Evolutionary conservation across 1,284 basidiomycete species (phyloP).

Genomic region (Laetiporus sulphureus): DNA sequence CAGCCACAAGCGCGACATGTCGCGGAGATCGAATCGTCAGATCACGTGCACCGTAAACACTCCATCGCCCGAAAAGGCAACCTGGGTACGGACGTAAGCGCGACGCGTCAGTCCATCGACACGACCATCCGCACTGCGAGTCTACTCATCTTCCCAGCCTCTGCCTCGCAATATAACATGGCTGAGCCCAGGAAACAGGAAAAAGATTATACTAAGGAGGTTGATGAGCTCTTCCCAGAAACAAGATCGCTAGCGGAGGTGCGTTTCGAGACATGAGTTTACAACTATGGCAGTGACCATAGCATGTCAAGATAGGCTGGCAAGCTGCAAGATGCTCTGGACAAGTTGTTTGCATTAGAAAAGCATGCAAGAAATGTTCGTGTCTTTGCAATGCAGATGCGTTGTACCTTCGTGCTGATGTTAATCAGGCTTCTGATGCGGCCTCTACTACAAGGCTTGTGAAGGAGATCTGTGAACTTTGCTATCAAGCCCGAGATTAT

Average conservation of each 20-base stretch:
- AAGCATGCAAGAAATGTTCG: constrained; percentile 95
- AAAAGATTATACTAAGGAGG: constrained; percentile 68
- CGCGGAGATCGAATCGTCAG: constrained; percentile 3
- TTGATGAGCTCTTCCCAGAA: constrained; percentile 55
- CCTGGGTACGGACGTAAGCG: constrained; percentile 20
- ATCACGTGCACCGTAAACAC: constrained; percentile 17
- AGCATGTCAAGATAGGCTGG: constrained; percentile 45
- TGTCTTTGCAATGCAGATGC: constrained; percentile 6
- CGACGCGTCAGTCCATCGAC: constrained; percentile 57
- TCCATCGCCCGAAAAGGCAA: constrained; percentile 14
- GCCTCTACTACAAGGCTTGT: constrained; percentile 85
- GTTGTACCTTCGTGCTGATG: too few relatives aligned
- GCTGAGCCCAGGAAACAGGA: constrained; percentile 76
- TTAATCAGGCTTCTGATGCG: constrained; percentile 81
- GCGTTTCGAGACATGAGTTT: constrained; percentile 10
- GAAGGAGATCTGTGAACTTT: constrained; percentile 64
- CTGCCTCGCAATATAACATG: constrained; percentile 38
- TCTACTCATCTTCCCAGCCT: constrained; percentile 12
- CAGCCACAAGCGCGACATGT: too few relatives aligned
- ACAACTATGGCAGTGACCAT: constrained; percentile 11
- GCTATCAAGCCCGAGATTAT: constrained; percentile 69
- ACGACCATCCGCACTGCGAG: constrained; percentile 30
- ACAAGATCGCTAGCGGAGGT: constrained; percentile 53
- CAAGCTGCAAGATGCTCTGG: constrained; percentile 79
- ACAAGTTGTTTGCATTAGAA: constrained; percentile 86